Percentiles rank a stretch among this genome's conserved stretches.
Evolutionary conservation across 306 rosid species (phyloP).

Genomic region (Phaseolus lunatus): DNA sequence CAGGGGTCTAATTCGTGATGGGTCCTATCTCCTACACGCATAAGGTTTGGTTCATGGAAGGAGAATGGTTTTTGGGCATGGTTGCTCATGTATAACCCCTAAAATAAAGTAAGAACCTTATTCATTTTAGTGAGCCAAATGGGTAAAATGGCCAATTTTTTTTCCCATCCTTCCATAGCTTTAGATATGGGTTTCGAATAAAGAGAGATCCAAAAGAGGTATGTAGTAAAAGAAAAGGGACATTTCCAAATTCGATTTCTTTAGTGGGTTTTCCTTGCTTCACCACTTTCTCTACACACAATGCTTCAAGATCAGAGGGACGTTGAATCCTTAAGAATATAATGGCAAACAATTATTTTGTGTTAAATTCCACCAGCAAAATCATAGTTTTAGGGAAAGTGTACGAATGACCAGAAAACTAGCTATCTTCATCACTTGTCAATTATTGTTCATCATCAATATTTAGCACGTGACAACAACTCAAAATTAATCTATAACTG

Average conservation of each 20-base stretch:
- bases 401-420: not conserved
- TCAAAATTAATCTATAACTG: not conserved
- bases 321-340: slow-evolving; percentile 2
- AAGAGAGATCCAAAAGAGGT: slow-evolving; percentile 18
- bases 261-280: slow-evolving; percentile 9
- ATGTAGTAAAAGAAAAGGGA: not conserved
- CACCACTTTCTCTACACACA: not conserved
- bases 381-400: not conserved
- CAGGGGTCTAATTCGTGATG: slow-evolving; percentile 24
- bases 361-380: slow-evolving; percentile 15
- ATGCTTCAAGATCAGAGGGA: not conserved
- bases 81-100: slow-evolving; percentile 1
- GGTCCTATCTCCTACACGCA: slow-evolving; percentile 26
- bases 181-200: slow-evolving; percentile 24
- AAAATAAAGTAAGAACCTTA: not conserved
- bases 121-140: slow-evolving; percentile 1
- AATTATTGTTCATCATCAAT: not conserved
- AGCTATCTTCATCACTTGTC: not conserved
- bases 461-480: not conserved
- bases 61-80: not conserved
- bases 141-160: slow-evolving; percentile 23
- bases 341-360: not conserved
- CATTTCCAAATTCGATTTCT: slow-evolving; percentile 2
- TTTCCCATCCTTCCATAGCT: slow-evolving; percentile 7
- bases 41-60: not conserved